These are phyloP conservation scores for Vigna trinervia DNA, from an alignment of 306 rosid species.

Conservation along the genomic window DNA sequence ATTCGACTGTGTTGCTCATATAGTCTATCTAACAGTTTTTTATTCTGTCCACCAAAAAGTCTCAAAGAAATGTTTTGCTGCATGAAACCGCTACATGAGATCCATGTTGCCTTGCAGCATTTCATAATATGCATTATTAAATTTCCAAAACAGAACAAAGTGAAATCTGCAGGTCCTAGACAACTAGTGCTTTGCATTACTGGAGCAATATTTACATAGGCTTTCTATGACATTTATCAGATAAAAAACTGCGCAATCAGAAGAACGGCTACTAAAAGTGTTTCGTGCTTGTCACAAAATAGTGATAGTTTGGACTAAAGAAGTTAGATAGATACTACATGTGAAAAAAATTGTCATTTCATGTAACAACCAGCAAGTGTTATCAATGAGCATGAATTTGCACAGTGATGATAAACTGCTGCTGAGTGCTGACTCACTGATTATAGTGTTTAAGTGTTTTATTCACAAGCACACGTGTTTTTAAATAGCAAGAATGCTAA, in stretches of 20 bases:
- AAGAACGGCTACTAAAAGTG: slow-evolving; percentile 17
- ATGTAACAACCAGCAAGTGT: slow-evolving; percentile 30
- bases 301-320: not conserved
- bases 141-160: slow-evolving; percentile 1
- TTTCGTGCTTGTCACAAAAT: not conserved
- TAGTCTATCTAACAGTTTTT: not conserved
- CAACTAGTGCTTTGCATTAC: not conserved
- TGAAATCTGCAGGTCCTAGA: not conserved
- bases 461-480: not conserved
- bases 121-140: not conserved
- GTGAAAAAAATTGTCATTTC: not conserved
- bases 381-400: not conserved
- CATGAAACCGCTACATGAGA: not conserved
- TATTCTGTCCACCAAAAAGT: not conserved
- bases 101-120: slow-evolving; percentile 14
- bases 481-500: slow-evolving; percentile 13
- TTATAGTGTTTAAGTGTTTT: not conserved
- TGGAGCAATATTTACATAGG: not conserved
- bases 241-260: not conserved
- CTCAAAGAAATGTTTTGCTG: not conserved
- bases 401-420: not conserved
- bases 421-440: not conserved
- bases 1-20: too few species aligned
- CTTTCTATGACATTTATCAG: not conserved
- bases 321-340: not conserved